Percentiles rank a stretch among this genome's conserved stretches.
These are phyloP conservation scores for Trichomonascus vanleenenianus DNA, from an alignment of 805 yeast genomes.

Conservation along the genomic window DNA sequence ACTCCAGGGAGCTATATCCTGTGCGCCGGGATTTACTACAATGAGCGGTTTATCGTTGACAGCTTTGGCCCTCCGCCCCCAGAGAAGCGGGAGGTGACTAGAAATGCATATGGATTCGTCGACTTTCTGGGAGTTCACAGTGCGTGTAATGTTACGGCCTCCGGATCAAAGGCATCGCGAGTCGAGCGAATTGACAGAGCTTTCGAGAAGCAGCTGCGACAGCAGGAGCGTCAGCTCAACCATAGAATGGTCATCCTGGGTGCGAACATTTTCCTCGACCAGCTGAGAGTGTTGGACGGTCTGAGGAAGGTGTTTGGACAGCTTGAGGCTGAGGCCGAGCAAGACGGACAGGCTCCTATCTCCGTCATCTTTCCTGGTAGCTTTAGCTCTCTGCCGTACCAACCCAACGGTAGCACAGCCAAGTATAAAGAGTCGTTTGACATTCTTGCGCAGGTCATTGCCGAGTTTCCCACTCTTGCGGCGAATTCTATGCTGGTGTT, in stretches of 20 bases:
- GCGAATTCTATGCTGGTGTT: constrained; percentile 53
- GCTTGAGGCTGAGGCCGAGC: constrained; percentile 42
- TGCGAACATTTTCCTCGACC: constrained; percentile 61
- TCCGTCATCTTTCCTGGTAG: constrained; percentile 79
- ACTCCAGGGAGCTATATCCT: constrained; percentile 71
- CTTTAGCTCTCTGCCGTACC: constrained; percentile 60
- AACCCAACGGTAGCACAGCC: constrained; percentile 46
- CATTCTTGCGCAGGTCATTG: constrained; percentile 56
- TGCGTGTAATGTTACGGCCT: constrained; percentile 17
- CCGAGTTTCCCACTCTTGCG: constrained; percentile 49
- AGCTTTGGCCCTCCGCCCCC: constrained; percentile 83
- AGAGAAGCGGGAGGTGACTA: constrained; percentile 58
- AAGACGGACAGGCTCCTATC: constrained; percentile 42
- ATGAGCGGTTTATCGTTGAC: constrained; percentile 59
- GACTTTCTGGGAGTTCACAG: constrained; percentile 55
- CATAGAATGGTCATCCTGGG: constrained; percentile 70
- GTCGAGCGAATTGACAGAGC: constrained; percentile 51
- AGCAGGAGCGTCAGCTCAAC: constrained; percentile 49
- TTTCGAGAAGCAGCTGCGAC: constrained; percentile 45
- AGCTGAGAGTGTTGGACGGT: constrained; percentile 50
- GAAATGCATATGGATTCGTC: constrained; percentile 67
- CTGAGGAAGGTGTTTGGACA: constrained; percentile 52
- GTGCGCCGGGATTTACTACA: constrained; percentile 71
- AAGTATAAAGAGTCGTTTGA: constrained; percentile 56
- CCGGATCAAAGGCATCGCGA: constrained; percentile 5